Evolutionary conservation across 2,329 filamentous ascomycete genomes (phyloP).

Genomic region (Aspergillus sp.): DNA sequence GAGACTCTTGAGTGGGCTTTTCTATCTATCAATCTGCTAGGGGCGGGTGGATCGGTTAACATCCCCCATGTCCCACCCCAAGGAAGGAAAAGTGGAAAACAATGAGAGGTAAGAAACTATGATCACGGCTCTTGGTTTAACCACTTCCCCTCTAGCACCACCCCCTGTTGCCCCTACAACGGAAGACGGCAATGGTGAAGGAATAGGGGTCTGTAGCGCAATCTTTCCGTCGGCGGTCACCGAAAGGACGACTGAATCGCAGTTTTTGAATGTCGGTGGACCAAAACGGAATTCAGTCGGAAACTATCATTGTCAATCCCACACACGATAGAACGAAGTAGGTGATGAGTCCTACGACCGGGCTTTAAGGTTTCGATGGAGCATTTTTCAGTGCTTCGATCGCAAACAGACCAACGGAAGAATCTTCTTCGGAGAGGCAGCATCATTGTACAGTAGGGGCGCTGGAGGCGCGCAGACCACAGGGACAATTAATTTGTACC

Average conservation of each 20-base stretch:
- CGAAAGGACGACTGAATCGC: conserved; percentile 15
- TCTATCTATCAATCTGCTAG: conserved; percentile 17
- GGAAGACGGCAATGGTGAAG: background rate
- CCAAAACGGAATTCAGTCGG: conserved; percentile 11
- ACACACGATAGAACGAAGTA: background rate
- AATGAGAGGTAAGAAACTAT: background rate
- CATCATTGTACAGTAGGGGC: background rate
- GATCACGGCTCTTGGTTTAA: background rate
- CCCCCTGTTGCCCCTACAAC: background rate
- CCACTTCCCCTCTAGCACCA: background rate
- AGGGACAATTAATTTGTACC: background rate
- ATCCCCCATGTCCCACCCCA: conserved; percentile 13
- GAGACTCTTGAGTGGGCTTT: conserved; percentile 7
- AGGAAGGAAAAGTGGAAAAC: background rate
- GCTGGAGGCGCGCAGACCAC: background rate
- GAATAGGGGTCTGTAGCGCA: conserved; percentile 12
- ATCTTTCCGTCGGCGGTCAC: conserved; percentile 8
- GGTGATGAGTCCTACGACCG: background rate
- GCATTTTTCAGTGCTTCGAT: background rate
- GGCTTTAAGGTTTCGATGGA: background rate
- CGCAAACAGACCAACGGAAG: conserved; percentile 1
- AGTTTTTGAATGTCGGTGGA: conserved; percentile 20
- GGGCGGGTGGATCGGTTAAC: conserved; percentile 12
- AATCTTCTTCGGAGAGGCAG: background rate
- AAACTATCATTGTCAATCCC: conserved; percentile 6